Evolutionary conservation across 2,329 filamentous ascomycete genomes (phyloP), one percentile per base, ranked within the genome.

Genomic region (Rachicladosporium sp.): DNA sequence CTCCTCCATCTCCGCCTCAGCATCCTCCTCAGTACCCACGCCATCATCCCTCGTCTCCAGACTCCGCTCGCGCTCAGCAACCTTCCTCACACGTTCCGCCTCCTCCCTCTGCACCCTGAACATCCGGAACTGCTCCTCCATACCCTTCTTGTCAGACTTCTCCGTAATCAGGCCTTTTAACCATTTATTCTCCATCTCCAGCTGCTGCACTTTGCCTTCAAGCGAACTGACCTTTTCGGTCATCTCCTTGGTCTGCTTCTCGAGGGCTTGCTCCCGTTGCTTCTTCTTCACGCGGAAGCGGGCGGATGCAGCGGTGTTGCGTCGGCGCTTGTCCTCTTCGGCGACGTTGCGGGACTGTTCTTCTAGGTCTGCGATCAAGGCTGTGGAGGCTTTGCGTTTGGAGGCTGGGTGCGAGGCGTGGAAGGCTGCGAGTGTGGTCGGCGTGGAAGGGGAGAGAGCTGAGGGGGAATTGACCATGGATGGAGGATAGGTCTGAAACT

Each of bases 211-310:
- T 34, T 65, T 62, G 34, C 59, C 55, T 52, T 70, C 67, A 39
- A 69, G 57, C 10, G 56, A 46, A 31, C 50, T 54, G 38, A 69
- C 64, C 48, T 66, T 64, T 43, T 70, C 68, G 29, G 58, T 58
- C 64, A 70, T 70, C 38, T 70, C 68, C 54, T 68, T 68, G 36
- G 66, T 61, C 12, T 62, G 62, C 58, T 68, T 66, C 60, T 71
- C 68, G 33, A 71, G 62, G 6, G 62, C 65, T 48, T 68, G 65
- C 53, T 71, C 68, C 34, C 68, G 65, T 53, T 70, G 66, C 65
- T 71, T 71, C 66, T 71, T 71, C 62, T 71, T 71, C 45, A 71
- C 62, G 35, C 68, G 65, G 63, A 71, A 71, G 33, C 68, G 65
- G 10, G 68, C 68, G 41, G 61, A 66, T n/a, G 68, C 68, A 31